These are phyloP conservation scores for Coemansia asiatica DNA, from an alignment of 192 early-diverging fungal species.

Conservation along the genomic window DNA sequence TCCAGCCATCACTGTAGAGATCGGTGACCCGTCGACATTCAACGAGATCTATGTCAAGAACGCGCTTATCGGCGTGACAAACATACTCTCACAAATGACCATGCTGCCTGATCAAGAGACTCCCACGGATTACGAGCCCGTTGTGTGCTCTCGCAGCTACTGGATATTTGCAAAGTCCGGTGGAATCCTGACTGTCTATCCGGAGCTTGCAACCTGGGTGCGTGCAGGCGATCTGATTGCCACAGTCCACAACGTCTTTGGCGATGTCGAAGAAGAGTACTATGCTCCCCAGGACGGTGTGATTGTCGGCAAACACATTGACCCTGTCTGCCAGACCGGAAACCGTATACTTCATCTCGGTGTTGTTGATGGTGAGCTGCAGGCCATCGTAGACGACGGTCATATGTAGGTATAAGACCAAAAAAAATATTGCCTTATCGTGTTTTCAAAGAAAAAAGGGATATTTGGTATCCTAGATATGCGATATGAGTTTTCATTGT, in stretches of 20 bases:
- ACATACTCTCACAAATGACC: conserved; percentile 62
- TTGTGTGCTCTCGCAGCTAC: conserved; percentile 62
- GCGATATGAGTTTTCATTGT: too few species aligned
- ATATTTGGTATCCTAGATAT: too few species aligned
- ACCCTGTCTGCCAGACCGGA: conserved; percentile 86
- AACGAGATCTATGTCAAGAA: conserved; percentile 80
- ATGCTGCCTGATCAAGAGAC: conserved; percentile 62
- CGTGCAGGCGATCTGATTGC: conserved; percentile 84
- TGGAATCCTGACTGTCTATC: conserved; percentile 83
- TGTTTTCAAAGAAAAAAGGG: too few species aligned
- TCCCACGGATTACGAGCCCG: conserved; percentile 60
- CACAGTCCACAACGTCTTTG: conserved; percentile 85
- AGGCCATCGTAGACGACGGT: conserved; percentile 60
- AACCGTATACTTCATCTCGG: conserved; percentile 87
- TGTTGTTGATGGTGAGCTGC: conserved; percentile 61
- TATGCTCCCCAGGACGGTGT: conserved; percentile 79
- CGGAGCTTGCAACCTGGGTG: conserved; percentile 78
- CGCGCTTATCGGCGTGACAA: conserved; percentile 62
- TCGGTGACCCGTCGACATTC: conserved; percentile 85
- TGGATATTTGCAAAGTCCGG: conserved; percentile 89
- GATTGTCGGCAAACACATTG: conserved; percentile 79
- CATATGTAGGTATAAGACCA: conserved; percentile 45
- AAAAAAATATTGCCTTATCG: background rate
- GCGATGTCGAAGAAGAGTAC: conserved; percentile 80
- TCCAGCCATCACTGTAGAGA: conserved; percentile 87